Percentiles rank a stretch among this genome's conserved stretches.
These are phyloP conservation scores for Ophiocordyceps robertsii DNA, from an alignment of 2,329 filamentous ascomycete genomes.

Conservation along the genomic window DNA sequence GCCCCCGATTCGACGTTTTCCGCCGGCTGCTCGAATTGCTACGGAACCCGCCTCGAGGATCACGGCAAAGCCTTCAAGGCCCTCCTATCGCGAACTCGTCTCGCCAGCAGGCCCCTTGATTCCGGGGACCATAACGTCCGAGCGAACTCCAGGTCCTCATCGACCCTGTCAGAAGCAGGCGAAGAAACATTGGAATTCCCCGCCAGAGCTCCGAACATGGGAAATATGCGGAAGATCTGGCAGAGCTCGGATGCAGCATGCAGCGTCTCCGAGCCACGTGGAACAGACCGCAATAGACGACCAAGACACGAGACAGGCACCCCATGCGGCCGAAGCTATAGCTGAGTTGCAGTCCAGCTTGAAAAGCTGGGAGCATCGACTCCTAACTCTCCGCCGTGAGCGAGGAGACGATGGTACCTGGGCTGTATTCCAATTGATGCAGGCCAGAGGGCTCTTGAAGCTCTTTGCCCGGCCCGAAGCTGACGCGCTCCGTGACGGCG, in stretches of 20 bases:
- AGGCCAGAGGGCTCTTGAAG: slow-evolving; percentile 4
- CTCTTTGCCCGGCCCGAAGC: slow-evolving; percentile 11
- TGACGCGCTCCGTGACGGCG: slow-evolving; percentile 13
- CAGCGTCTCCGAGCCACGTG: background rate
- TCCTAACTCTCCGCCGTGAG: slow-evolving; percentile 7
- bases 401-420: slow-evolving; percentile 13
- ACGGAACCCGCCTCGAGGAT: slow-evolving; percentile 1
- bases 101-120: background rate
- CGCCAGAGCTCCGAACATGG: too few relatives aligned
- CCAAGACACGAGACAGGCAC: background rate
- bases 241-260: too few relatives aligned
- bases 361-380: slow-evolving; percentile 7
- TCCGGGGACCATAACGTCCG: too few relatives aligned
- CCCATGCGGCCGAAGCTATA: slow-evolving; percentile 1
- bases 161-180: too few relatives aligned
- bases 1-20: slow-evolving; percentile 7
- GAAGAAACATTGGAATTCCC: too few relatives aligned
- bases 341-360: slow-evolving; percentile 3
- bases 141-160: too few relatives aligned
- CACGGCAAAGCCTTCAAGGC: background rate
- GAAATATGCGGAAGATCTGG: too few relatives aligned
- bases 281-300: background rate
- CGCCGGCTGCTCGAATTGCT: slow-evolving; percentile 6
- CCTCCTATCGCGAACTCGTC: background rate
- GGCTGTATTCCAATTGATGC: slow-evolving; percentile 12